Evolutionary conservation across 371 early-diverging fungal genomes (phyloP).

Genomic region (Rhizopus stolonifer): DNA sequence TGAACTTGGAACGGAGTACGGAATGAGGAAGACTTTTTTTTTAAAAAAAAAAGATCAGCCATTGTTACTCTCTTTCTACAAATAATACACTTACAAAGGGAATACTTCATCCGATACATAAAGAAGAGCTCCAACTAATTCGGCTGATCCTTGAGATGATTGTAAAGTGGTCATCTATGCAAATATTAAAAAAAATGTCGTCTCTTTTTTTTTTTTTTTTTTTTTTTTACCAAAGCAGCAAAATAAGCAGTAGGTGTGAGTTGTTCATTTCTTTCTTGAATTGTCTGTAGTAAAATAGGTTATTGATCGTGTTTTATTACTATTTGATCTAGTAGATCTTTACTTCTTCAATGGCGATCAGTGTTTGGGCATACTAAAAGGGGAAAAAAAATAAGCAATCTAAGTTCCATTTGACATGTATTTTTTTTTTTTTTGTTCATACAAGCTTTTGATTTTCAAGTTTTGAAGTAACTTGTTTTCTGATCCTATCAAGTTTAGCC

Average conservation of each 20-base stretch:
- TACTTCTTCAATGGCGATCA: slow-evolving; percentile 88
- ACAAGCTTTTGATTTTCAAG: slow-evolving; percentile 30
- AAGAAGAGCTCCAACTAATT: slow-evolving; percentile 67
- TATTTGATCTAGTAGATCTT: neutral
- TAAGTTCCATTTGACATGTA: neutral
- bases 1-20: slow-evolving; percentile 68
- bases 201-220: neutral
- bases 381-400: slow-evolving; percentile 1
- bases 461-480: slow-evolving; percentile 69
- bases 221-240: slow-evolving; percentile 73
- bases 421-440: neutral
- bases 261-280: slow-evolving; percentile 69
- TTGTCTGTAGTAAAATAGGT: slow-evolving; percentile 48
- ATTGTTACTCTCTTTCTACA: slow-evolving; percentile 2
- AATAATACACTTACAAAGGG: slow-evolving; percentile 59
- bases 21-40: slow-evolving; percentile 61
- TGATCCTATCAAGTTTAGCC: slow-evolving; percentile 40
- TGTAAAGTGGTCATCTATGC: slow-evolving; percentile 71
- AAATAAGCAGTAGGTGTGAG: slow-evolving; percentile 84
- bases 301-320: neutral
- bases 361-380: slow-evolving; percentile 66
- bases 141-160: slow-evolving; percentile 43
- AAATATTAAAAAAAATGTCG: neutral
- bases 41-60: neutral
- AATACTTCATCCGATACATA: slow-evolving; percentile 83